These are phyloP conservation scores for Erysimum cheiranthoides DNA, from an alignment of 345 rosid species.

Conservation along the genomic window DNA sequence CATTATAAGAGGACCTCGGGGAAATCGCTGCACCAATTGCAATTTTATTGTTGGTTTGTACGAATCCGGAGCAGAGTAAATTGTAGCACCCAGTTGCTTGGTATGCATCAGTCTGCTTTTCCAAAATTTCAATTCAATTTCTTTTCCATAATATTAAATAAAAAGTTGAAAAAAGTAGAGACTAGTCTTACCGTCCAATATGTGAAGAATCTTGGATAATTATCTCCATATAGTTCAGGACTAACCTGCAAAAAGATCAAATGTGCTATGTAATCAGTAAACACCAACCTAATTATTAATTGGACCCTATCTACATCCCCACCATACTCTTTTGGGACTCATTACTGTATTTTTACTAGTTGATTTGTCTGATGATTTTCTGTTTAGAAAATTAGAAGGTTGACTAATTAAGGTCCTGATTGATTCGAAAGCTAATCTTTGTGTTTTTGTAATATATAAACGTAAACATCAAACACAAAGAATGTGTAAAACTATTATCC, in stretches of 20 bases:
- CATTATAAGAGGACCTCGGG: constrained; percentile 86
- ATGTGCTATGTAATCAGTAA: constrained; percentile 39
- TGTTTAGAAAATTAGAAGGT: constrained; percentile 11
- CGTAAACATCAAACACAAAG: background rate
- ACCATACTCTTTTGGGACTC: constrained; percentile 24
- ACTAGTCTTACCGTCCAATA: constrained; percentile 79
- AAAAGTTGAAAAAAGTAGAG: background rate
- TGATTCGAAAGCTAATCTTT: background rate
- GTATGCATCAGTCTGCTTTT: constrained; percentile 88
- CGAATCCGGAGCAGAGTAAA: constrained; percentile 91
- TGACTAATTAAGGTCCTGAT: constrained; percentile 8
- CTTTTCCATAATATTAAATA: background rate
- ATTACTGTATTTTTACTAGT: background rate
- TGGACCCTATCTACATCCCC: constrained; percentile 29
- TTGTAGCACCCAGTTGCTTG: constrained; percentile 99
- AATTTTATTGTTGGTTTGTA: constrained; percentile 88
- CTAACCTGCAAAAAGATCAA: constrained; percentile 71
- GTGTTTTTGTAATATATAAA: background rate
- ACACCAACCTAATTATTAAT: constrained; percentile 34
- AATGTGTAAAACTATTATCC: background rate
- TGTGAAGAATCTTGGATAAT: constrained; percentile 92
- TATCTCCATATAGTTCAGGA: constrained; percentile 95
- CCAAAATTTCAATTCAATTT: constrained; percentile 6
- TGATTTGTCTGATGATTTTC: constrained; percentile 12
- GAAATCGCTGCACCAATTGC: constrained; percentile 98